Conservation (phyloP, 768 basidiomycete genomes). For the Punctularia strigosozonata region DNA sequence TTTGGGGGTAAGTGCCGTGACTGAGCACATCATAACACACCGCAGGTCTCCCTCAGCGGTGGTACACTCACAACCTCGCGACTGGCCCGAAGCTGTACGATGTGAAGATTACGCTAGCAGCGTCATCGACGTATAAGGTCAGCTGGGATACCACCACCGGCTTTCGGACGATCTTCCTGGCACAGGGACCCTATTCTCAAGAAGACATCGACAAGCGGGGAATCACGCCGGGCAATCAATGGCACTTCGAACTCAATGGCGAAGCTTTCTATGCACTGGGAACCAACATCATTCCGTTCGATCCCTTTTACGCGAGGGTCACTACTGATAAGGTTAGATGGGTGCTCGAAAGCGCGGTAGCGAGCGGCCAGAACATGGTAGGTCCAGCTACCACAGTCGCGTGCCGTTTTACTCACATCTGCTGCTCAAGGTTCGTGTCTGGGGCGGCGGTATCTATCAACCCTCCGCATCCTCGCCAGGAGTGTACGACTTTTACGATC, state of each 20-base stretch:
- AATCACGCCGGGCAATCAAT: slow-evolving; percentile 48
- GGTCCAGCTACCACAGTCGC: slow-evolving; percentile 6
- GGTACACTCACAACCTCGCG: slow-evolving; percentile 47
- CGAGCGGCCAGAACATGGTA: slow-evolving; percentile 51
- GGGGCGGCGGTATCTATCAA: slow-evolving; percentile 47
- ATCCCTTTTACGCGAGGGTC: slow-evolving; percentile 44
- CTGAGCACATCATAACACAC: too few relatives aligned
- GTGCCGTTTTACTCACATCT: slow-evolving; percentile 6
- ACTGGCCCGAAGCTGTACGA: slow-evolving; percentile 39
- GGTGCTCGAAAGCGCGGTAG: slow-evolving; percentile 43
- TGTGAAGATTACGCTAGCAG: slow-evolving; percentile 26
- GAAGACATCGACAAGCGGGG: slow-evolving; percentile 32
- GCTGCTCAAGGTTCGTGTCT: slow-evolving; percentile 37
- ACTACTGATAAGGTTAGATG: slow-evolving; percentile 38
- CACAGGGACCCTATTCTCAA: slow-evolving; percentile 34
- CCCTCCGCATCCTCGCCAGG: slow-evolving; percentile 29
- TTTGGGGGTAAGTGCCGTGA: background rate
- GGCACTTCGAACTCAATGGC: slow-evolving; percentile 50
- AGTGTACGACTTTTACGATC: slow-evolving; percentile 42
- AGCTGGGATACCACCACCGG: slow-evolving; percentile 35
- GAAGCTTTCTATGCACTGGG: slow-evolving; percentile 42
- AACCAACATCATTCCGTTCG: slow-evolving; percentile 50
- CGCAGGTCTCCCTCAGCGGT: slow-evolving; percentile 32
- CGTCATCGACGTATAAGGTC: slow-evolving; percentile 12
- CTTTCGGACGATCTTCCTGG: slow-evolving; percentile 46